Percentiles rank a stretch among this genome's conserved stretches.
phyloP scores from a whole-genome alignment of 169 alveolate genomes.

The Eimeria falciformis region DNA sequence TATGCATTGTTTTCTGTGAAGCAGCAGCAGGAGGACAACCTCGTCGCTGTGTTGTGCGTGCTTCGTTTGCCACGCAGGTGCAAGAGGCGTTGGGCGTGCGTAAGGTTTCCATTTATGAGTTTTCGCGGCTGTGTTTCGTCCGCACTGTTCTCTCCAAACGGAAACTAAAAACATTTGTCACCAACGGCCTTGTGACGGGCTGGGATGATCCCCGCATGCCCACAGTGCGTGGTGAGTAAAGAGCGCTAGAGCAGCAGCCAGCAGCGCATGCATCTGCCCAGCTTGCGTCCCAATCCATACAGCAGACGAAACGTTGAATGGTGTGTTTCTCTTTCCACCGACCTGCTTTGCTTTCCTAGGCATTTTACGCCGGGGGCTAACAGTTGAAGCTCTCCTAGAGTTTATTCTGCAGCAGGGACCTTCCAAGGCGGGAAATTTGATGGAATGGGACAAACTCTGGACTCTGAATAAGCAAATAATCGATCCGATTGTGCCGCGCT shows the following conservation, averaged over 20 bases:
- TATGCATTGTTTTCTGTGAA: no score
- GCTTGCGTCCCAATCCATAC: constrained; percentile 41
- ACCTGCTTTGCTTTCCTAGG: constrained; percentile 98
- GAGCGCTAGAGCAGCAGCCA: not conserved
- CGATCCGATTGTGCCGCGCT: constrained; percentile 97
- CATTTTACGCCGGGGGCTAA: constrained; percentile 97
- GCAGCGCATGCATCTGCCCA: not conserved
- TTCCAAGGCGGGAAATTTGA: constrained; percentile 95
- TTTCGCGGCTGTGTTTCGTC: constrained; percentile 94
- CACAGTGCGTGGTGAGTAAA: constrained; percentile 96
- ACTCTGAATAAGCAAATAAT: constrained; percentile 95
- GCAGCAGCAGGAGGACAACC: no score
- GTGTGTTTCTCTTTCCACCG: constrained; percentile 99
- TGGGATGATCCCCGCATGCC: constrained; percentile 99
- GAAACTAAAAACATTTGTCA: constrained; percentile 96
- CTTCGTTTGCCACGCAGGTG: constrained; percentile 45
- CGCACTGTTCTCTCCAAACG: constrained; percentile 97
- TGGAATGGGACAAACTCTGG: constrained; percentile 99
- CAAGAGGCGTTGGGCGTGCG: constrained; percentile 70
- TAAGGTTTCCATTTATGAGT: constrained; percentile 92
- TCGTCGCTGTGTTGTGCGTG: no score
- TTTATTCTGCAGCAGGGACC: constrained; percentile 98
- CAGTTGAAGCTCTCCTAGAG: constrained; percentile 97
- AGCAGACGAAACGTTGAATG: constrained; percentile 90
- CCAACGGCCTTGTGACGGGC: constrained; percentile 93